phyloP scores from a whole-genome alignment of 495 filamentous ascomycete genomes.

The Bathelium albidoporum region DNA sequence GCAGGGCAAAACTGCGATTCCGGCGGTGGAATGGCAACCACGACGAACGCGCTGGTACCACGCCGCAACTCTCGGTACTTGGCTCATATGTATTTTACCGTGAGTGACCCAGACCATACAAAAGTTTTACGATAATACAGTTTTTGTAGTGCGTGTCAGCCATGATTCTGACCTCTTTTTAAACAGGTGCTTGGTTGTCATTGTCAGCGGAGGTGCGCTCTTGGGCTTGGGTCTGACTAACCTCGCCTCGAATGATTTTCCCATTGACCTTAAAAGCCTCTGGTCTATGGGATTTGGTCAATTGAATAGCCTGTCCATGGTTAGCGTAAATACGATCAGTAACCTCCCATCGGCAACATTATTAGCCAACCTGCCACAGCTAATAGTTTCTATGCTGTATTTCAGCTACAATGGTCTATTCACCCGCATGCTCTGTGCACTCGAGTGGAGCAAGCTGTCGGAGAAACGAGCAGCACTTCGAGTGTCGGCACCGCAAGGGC shows the following conservation, averaged over 20 bases:
- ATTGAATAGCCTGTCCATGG: constrained; percentile 13
- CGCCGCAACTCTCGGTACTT: not conserved
- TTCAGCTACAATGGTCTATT: constrained; percentile 32
- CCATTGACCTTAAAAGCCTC: not conserved
- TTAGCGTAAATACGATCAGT: constrained; percentile 4
- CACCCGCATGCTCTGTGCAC: constrained; percentile 34
- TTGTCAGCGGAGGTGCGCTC: not conserved
- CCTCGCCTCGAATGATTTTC: not conserved
- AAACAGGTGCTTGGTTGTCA: not conserved
- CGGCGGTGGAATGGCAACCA: not conserved
- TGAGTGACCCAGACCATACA: not conserved
- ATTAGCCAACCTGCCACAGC: constrained; percentile 37
- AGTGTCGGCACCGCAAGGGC: constrained; percentile 5
- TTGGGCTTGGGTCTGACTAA: not conserved
- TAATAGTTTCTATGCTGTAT: constrained; percentile 37
- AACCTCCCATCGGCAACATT: constrained; percentile 22
- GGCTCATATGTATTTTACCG: not conserved
- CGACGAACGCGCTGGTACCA: not conserved
- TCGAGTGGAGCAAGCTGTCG: constrained; percentile 21
- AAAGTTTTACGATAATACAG: not conserved
- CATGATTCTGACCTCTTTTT: not conserved
- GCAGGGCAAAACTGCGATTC: not conserved
- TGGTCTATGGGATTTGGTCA: not conserved
- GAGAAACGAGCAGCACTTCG: constrained; percentile 9
- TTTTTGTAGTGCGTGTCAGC: not conserved